These are phyloP conservation scores for Nicotiana sylvestris DNA, from an alignment of 257 asterid genomes.

Conservation along the genomic window DNA sequence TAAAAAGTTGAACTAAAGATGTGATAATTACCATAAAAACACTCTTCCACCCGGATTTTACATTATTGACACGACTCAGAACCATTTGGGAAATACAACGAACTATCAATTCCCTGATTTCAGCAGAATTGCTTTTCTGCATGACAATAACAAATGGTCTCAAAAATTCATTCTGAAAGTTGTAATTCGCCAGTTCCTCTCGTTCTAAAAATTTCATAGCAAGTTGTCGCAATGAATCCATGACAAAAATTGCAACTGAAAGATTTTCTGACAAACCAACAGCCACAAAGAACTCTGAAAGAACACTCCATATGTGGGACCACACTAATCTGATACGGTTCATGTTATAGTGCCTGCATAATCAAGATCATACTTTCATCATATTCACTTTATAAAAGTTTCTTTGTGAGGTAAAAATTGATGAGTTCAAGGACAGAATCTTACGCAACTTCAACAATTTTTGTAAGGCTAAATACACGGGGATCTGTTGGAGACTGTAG, in stretches of 20 bases:
- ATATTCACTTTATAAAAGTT: constrained; percentile 8
- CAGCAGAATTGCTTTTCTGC: constrained; percentile 86
- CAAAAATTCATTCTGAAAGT: constrained; percentile 94
- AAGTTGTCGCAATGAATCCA: constrained; percentile 98
- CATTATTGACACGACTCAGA: constrained; percentile 88
- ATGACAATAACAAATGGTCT: constrained; percentile 91
- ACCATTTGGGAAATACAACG: constrained; percentile 99
- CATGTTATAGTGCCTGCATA: constrained; percentile 98
- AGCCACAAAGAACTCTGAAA: constrained; percentile 88
- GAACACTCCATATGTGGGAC: constrained; percentile 98
- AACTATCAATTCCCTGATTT: constrained; percentile 92
- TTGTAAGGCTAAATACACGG: constrained; percentile 96
- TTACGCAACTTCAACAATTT: constrained; percentile 99
- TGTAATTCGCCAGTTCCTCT: constrained; percentile 97
- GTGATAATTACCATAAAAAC: constrained; percentile 75
- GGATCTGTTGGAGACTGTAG: constrained; percentile 99
- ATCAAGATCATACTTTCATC: constrained; percentile 18
- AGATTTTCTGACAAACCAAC: constrained; percentile 97
- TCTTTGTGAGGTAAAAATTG: constrained; percentile 12
- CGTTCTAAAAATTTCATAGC: constrained; percentile 97
- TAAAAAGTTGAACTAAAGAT: background rate
- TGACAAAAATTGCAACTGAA: constrained; percentile 95
- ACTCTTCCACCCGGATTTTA: constrained; percentile 99
- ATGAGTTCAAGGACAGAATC: constrained; percentile 50
- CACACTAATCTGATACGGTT: constrained; percentile 96